Evolutionary conservation across 2,329 filamentous ascomycete genomes (phyloP).

Genomic region (Ceratocystis colombiana): DNA sequence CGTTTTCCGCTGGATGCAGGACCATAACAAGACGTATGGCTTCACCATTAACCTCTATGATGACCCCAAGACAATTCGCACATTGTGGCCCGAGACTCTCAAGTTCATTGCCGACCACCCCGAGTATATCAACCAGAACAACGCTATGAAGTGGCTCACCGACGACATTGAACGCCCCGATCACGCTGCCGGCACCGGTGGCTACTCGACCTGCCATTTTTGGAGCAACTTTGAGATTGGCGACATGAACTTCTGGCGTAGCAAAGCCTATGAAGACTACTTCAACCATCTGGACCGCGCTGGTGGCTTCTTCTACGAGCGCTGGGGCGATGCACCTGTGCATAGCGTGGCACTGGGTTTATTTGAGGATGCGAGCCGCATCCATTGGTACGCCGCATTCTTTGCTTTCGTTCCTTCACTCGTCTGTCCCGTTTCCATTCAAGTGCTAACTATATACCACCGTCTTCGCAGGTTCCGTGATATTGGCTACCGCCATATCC

Average conservation of each 20-base stretch:
- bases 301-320: conserved; percentile 96
- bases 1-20: conserved; percentile 94
- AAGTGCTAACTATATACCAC: conserved; percentile 23
- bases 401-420: background rate
- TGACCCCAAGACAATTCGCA: conserved; percentile 71
- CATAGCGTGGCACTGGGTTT: conserved; percentile 87
- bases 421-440: background rate
- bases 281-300: conserved; percentile 90
- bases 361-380: conserved; percentile 80
- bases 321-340: conserved; percentile 96
- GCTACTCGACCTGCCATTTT: conserved; percentile 97
- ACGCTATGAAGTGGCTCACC: conserved; percentile 77
- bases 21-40: conserved; percentile 97
- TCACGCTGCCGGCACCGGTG: conserved; percentile 70
- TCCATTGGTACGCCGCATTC: conserved; percentile 69
- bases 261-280: conserved; percentile 84
- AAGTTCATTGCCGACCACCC: conserved; percentile 83
- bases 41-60: conserved; percentile 98
- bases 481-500: conserved; percentile 96
- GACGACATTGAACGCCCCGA: conserved; percentile 67
- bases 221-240: conserved; percentile 99
- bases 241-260: conserved; percentile 86
- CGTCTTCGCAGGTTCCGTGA: conserved; percentile 72
- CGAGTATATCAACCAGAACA: conserved; percentile 70
- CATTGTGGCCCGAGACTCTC: conserved; percentile 88